phyloP scores from a whole-genome alignment of 345 rosid genomes.

The Eutrema heterophyllum region DNA sequence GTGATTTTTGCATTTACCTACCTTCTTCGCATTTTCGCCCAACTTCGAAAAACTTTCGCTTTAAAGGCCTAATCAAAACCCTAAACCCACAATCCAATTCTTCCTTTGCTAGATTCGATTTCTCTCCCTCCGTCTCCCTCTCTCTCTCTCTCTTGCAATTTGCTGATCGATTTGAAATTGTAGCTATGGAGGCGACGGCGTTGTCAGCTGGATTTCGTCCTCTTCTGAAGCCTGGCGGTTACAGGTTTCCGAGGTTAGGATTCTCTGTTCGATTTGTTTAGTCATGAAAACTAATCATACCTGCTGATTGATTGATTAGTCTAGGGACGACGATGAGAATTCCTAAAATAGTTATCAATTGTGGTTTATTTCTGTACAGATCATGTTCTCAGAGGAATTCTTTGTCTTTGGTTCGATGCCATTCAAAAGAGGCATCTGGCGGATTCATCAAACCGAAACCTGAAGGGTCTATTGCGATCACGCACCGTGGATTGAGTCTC shows the following conservation, averaged over 20 bases:
- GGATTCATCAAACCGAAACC: constrained; percentile 4
- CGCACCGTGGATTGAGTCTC: constrained; percentile 13
- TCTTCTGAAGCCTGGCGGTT: constrained; percentile 10
- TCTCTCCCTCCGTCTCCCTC: neutral
- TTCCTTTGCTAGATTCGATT: neutral
- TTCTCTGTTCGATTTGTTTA: neutral
- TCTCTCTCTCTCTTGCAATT: neutral
- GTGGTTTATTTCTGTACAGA: constrained; percentile 23
- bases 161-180: neutral
- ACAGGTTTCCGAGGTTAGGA: constrained; percentile 19
- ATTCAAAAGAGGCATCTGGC: constrained; percentile 13
- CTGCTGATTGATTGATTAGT: neutral
- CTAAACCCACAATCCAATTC: constrained; percentile 16
- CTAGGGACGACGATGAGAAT: neutral
- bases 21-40: constrained; percentile 23
- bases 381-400: constrained; percentile 15
- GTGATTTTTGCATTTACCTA: constrained; percentile 14
- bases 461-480: constrained; percentile 11
- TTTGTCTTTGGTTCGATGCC: constrained; percentile 12
- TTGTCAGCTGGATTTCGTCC: constrained; percentile 24
- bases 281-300: neutral
- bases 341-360: neutral
- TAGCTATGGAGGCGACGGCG: constrained; percentile 27
- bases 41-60: neutral
- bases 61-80: constrained; percentile 14